These are phyloP conservation scores for Quercus aquifolioides DNA, from an alignment of 306 rosid genomes.

Conservation along the genomic window DNA sequence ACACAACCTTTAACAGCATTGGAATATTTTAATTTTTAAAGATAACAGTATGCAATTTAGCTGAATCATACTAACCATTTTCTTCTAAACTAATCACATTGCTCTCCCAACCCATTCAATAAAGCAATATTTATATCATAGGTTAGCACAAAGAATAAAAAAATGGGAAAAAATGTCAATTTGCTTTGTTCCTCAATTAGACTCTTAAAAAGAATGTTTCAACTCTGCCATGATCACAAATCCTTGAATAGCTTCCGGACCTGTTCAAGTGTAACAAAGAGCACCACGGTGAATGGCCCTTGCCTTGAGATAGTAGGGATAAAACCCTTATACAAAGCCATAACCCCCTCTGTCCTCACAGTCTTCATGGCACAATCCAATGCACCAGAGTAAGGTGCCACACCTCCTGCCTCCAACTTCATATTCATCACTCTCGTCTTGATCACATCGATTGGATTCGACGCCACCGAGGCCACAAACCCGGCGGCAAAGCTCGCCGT, in stretches of 20 bases:
- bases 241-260: slow-evolving; percentile 15
- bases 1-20: too few relatives aligned
- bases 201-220: not conserved
- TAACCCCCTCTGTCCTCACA: not conserved
- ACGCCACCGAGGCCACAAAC: slow-evolving; percentile 10
- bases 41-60: too few relatives aligned
- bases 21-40: too few relatives aligned
- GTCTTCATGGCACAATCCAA: slow-evolving; percentile 18
- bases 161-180: too few relatives aligned
- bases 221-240: not conserved
- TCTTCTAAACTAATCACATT: too few relatives aligned
- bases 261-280: slow-evolving; percentile 13
- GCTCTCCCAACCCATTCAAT: too few relatives aligned
- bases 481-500: slow-evolving; percentile 9
- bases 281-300: slow-evolving; percentile 8
- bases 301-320: slow-evolving; percentile 20
- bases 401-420: slow-evolving; percentile 9
- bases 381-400: slow-evolving; percentile 14
- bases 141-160: too few relatives aligned
- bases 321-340: slow-evolving; percentile 21
- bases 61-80: too few relatives aligned
- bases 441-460: slow-evolving; percentile 9
- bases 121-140: too few relatives aligned
- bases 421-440: slow-evolving; percentile 20
- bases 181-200: not conserved